Base-by-base conservation (phyloP, 768 basidiomycete species). In the Asterophora lycoperdoides region DNA sequence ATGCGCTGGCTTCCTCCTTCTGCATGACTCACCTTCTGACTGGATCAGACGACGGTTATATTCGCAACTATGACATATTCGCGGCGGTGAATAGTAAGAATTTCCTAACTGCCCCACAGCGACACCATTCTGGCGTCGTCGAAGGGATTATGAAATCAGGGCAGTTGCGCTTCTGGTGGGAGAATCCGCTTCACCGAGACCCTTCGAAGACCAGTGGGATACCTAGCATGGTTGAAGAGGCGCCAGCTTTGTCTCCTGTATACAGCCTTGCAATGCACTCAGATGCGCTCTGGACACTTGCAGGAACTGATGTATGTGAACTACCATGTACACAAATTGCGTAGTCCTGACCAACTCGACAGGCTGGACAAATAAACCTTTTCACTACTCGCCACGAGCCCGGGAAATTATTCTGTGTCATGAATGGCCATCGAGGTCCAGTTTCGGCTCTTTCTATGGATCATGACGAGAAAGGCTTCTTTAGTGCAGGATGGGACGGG, bases 401-500 rank as follows among this genome's bases (percentile, higher is more conserved):
- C 41, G 95, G 95, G 39, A 80, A 79, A 49, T 68, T 86, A 14
- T 75, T 79, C 41, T 83, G 89, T 69, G 77, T 80, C 8, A 77
- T 93, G 69, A 75, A 75, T 47, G 87, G 84, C 1, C 93, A 95
- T 61, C 76, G 77, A 43, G 82, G 84, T 2, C 86, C 90, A 19
- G 83, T 99, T 14, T 95, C 94, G 37, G 83, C 84, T n/a, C 71
- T 99, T 47, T 76, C 83, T 1, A 71, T 99, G 56, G 76, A 83
- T 52, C 79, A 87, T 54, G 83, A 89, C 50, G 91, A 97, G 65
- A 87, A 86, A 56, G 80, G 84, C 0, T 80, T 93, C 55, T 84
- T 93, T 58, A 94, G 91, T 61, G 93, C 90, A 5, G 86, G 92
- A 15, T 97, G 95, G 94, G 96, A 98, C 62, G 89, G 92, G 9